phyloP scores from a whole-genome alignment of 208 protist genomes.

The Lotmaria passim region DNA sequence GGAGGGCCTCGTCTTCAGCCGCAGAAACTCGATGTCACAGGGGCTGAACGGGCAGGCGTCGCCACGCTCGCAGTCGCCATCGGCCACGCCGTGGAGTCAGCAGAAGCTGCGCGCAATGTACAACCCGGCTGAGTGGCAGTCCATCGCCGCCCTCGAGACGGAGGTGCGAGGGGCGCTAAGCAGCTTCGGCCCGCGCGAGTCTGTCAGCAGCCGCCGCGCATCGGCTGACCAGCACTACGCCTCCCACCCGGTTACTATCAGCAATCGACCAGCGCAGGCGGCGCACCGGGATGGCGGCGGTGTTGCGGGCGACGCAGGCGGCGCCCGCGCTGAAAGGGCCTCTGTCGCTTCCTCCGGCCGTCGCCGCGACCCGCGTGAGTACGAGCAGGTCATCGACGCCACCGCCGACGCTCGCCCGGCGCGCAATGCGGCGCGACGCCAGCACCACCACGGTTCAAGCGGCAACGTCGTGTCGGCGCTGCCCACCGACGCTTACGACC shows the following conservation, averaged over 20 bases:
- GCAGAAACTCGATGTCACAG: constrained; percentile 26
- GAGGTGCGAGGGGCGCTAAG: constrained; percentile 59
- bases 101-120: constrained; percentile 59
- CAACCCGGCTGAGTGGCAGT: constrained; percentile 56
- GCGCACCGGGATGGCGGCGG: neutral
- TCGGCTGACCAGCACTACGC: constrained; percentile 5
- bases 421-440: neutral
- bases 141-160: constrained; percentile 57
- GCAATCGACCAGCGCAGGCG: constrained; percentile 9
- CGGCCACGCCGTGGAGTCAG: constrained; percentile 34
- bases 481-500: constrained; percentile 1
- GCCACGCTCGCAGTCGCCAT: constrained; percentile 36
- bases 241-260: constrained; percentile 16
- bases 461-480: constrained; percentile 1
- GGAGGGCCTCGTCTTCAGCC: constrained; percentile 41
- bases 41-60: constrained; percentile 24
- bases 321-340: neutral
- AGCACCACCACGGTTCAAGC: neutral
- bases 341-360: constrained; percentile 17
- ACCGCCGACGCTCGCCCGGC: constrained; percentile 3
- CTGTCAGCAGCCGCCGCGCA: constrained; percentile 19
- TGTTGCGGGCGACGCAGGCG: neutral
- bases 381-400: constrained; percentile 31
- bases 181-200: constrained; percentile 38
- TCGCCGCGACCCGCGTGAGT: constrained; percentile 30